Base-by-base conservation (phyloP, 805 yeast genomes). In the Wickerhamiella vanderwaltii region DNA sequence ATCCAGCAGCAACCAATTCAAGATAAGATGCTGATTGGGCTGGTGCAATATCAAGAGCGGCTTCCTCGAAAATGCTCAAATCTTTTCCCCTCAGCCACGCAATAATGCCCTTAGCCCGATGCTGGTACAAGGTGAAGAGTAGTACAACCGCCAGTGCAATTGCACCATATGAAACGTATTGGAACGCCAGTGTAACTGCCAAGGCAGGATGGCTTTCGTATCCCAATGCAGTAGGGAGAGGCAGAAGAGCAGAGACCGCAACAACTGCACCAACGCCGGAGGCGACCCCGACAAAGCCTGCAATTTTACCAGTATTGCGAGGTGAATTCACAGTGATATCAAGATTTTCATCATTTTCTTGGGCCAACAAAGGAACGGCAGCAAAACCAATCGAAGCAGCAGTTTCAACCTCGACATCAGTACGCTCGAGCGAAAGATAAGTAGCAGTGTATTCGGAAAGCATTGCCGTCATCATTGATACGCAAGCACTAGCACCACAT, bases 261-360 rank as follows among this genome's bases (percentile, higher is more conserved):
- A 75, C 69, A 1, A 79, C 67, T 1, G 85, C 86, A 37, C 86
- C 86, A 13, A 73, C 53, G 0, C 85, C 85, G 13, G 80, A 66
- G 37, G 69, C 61, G 12, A 75, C 56, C 1, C 87, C 87, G 32
- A 79, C 67, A 17, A 76, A 52, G 0, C 84, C 78, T 0, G 80
- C 68, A 41, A 68, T 62, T 47, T 68, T 70, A 2, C 84, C 85
- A 48, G 41, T 38, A 11, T 38, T 38, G 4, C 29, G 20, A 13
- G 41, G 41, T 6, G 41, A 17, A 17, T 38, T 23, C 5, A 24
- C 20, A 5, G 29, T 18, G 2, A 20, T 17, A 15, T 38, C 41
- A 17, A 22, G 22, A n/a, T 38, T 35, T 6, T 22, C 29, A 13
- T 25, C 32, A 5, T 12, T 9, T 13, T 38, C 41, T 19, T 38